Evolutionary conservation across 805 yeast genomes (phyloP), one percentile per base, ranked within the genome.

Genomic region (Sungouiella thailandica): DNA sequence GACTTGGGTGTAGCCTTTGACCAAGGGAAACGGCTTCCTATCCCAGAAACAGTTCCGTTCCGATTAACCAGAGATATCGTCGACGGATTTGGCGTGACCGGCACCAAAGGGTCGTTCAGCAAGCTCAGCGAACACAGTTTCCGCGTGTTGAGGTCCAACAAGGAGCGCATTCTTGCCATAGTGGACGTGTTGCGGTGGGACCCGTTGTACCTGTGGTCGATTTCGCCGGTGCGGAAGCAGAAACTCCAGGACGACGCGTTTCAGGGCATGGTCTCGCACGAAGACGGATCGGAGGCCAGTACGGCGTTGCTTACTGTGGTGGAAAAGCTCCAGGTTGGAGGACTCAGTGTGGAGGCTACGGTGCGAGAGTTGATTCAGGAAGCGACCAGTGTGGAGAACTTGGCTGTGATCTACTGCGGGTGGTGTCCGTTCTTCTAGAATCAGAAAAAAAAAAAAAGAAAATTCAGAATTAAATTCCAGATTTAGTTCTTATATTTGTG

Each of bases 1-100:
- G 99, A 93, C 57, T 62, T 93, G 12, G 99, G 98, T 0, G 89
- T 93, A 28, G 94, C 97, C 0, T 93, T 93, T 62, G 98, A 93
- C 55, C 96, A 88, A 50, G 98, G 97, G 1, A 79, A 74, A 47
- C 60, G 78, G 10, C 63, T 93, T 25, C 81, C 90, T 0, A 74
- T 90, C 7, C 98, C 99, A 0, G 99, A 93, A 50, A 71, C 83
- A 0, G 95, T 94, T 5, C 98, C 99, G 4, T 94, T 93, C 53
- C 62, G 99, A 41, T 62, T 94, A 23, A 86, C 97, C 0, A 65
- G 95, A 37, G 97, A 94, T 54, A 69, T 93, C 34, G 80, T 88
- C 4, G 97, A 93, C 62, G 98, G 94, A 0, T 74, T 94, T 65
- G 99, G 99, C 0, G 68, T 83, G 5, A 74, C 83, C n/a, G 96